These are phyloP conservation scores for Wickerhamomyces hampshirensis DNA, from an alignment of 805 yeast species.

Conservation along the genomic window DNA sequence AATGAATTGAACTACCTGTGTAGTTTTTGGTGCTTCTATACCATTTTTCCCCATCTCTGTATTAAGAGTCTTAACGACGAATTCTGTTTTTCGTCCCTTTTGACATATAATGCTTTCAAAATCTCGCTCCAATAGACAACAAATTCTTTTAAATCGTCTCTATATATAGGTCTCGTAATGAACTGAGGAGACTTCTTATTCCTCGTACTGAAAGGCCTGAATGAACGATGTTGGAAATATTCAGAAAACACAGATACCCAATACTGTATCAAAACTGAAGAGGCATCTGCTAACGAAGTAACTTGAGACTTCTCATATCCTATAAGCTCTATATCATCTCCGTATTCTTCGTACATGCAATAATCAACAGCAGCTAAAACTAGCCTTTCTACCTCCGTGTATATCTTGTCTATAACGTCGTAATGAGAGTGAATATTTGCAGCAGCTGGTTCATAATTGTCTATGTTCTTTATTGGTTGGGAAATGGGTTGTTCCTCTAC, in stretches of 20 bases:
- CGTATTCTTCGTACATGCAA: slow-evolving; percentile 52
- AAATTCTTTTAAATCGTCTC: slow-evolving; percentile 34
- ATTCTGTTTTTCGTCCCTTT: slow-evolving; percentile 29
- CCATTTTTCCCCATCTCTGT: slow-evolving; percentile 30
- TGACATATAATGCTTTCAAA: slow-evolving; percentile 37
- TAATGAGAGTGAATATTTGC: slow-evolving; percentile 5
- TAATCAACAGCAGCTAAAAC: slow-evolving; percentile 43
- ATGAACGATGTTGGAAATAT: slow-evolving; percentile 30
- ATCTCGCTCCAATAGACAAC: slow-evolving; percentile 48
- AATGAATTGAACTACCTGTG: not conserved
- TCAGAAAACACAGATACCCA: slow-evolving; percentile 56
- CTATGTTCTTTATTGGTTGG: no score
- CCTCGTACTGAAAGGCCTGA: slow-evolving; percentile 21
- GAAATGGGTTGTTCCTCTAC: no score
- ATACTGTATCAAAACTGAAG: slow-evolving; percentile 38
- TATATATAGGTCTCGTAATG: slow-evolving; percentile 26
- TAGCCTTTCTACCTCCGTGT: slow-evolving; percentile 36
- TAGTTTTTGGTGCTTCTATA: not conserved
- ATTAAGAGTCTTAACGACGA: slow-evolving; percentile 27
- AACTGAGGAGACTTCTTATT: slow-evolving; percentile 22
- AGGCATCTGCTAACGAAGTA: slow-evolving; percentile 36
- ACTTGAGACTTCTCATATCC: slow-evolving; percentile 40
- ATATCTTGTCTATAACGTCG: slow-evolving; percentile 26
- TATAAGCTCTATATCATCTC: slow-evolving; percentile 45
- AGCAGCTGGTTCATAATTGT: no score